Evolutionary conservation across 768 basidiomycete genomes (phyloP), one percentile per base, ranked within the genome.

Genomic region (Leccinum sublutescens): DNA sequence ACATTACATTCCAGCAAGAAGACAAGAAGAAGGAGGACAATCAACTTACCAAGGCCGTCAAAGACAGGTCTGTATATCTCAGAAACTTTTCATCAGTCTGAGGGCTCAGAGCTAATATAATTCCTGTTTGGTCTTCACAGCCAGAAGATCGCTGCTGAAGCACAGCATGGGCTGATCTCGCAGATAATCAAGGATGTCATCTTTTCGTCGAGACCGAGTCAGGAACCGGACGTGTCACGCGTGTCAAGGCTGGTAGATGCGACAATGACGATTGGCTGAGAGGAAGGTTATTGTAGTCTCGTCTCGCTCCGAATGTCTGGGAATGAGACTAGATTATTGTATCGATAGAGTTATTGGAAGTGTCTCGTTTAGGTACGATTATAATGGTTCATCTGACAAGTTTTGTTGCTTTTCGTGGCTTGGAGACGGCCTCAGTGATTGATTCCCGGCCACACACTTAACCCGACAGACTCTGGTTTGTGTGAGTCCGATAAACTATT

Each of bases 131-230:
- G 34, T 54, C 50, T 54, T 49, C 11, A 27, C 66, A 98, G 95
- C 71, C 87, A 85, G 43, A 94, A 91, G 67, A 93, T 98, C 55
- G 87, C 94, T 0, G 82, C 88, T 4, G 95, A 98, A 70, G 91
- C 91, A 1, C 93, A 96, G 65, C 95, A 98, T 65, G 95, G 94
- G 2, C 84, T 98, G 55, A 94, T 97, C 60, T 81, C 94, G 2
- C 95, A 98, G 70, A 86, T 96, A 5, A 81, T 98, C 70, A 98
- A 98, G 71, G 94, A 96, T 62, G 83, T 93, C 48, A 83, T 98
- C 43, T 97, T 98, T 70, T 93, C 91, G 9, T 71, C 73, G 47
- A 75, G 81, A 53, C 79, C 78, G 15, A 62, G 59, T 55, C 61
- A 68, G 52, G 64, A 61, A 48, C 58, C 61, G 0, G 68, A 71